Evolutionary conservation across 2,329 filamentous ascomycete genomes (phyloP), one percentile per base, ranked within the genome.

Genomic region (Periconia macrospinosa): DNA sequence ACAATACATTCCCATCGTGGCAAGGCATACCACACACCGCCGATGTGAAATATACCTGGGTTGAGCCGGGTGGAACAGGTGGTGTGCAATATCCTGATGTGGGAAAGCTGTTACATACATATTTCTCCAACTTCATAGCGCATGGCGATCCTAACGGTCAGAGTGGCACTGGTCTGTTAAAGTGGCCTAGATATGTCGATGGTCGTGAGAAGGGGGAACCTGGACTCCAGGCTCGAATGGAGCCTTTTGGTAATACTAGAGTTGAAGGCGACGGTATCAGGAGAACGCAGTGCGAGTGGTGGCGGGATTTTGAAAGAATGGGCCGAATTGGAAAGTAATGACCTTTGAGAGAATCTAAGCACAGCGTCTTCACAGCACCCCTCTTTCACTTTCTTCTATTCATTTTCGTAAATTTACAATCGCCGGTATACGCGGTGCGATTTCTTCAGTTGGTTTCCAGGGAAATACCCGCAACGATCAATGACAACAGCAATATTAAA

Each of bases 31-130:
- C 65, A 2, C 65, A 68, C 11, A 65, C 64, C 0, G 54, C 62
- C 0, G 64, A 68, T 20, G 61, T 60, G 47, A 83, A 50, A 78
- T 83, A 20, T 75, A 76, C n/a, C 0, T 67, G 63, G 63, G 77
- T 76, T 27, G 80, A 80, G 55, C 84, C 82, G 0, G 60, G 83
- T 40, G 73, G 87, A 49, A 71, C 72, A 65, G 53, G 57, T 1
- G 65, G 63, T 7, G 57, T 64, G 0, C 63, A 69, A 78, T 78
- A 75, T 50, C 63, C 61, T 1, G 62, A 75, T 1, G 65, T 79
- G 6, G 72, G 74, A 5, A 65, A 66, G 41, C 53, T 75, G 13
- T 75, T 79, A 62, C 68, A 69, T 47, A 66, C 62, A 9, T 73
- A 68, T 43, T 79, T 77, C 62, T 70, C 72, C 0, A 66, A 68